phyloP scores from a whole-genome alignment of 2,329 filamentous ascomycete genomes.

The Rutstroemia sp. region DNA sequence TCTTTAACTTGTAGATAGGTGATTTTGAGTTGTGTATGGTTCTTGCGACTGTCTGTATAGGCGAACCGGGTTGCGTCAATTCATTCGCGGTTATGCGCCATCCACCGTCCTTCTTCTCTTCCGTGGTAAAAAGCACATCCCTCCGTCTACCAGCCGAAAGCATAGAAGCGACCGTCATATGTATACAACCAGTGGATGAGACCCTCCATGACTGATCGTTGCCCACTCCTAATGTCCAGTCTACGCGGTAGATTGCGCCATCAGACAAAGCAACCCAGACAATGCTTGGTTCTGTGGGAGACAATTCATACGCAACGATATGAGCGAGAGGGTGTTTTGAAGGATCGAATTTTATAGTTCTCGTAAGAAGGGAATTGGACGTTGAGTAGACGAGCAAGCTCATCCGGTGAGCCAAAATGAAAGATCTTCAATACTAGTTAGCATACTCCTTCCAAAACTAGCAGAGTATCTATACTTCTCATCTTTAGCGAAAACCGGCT shows the following conservation, averaged over 20 bases:
- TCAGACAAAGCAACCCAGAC: conserved; percentile 55
- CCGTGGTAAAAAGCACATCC: conserved; percentile 31
- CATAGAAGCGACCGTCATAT: conserved; percentile 31
- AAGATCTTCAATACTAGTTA: conserved; percentile 38
- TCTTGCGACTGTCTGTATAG: conserved; percentile 25
- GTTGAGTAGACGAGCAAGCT: conserved; percentile 77
- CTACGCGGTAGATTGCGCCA: conserved; percentile 48
- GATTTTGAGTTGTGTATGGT: conserved; percentile 35
- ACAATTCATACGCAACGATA: conserved; percentile 35
- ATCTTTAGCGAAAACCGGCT: conserved; percentile 53
- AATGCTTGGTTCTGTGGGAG: conserved; percentile 37
- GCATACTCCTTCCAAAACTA: conserved; percentile 13
- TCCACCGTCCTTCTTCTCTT: conserved; percentile 24
- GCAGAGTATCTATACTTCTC: conserved; percentile 45
- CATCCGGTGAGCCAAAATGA: conserved; percentile 68
- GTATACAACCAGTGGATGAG: conserved; percentile 28
- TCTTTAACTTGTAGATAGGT: conserved; percentile 41
- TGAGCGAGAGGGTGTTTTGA: conserved; percentile 16
- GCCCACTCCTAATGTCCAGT: conserved; percentile 47
- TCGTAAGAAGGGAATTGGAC: conserved; percentile 70
- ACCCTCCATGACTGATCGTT: conserved; percentile 35
- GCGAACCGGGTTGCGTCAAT: conserved; percentile 26
- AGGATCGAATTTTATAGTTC: conserved; percentile 50
- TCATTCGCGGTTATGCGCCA: conserved; percentile 31
- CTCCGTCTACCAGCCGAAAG: conserved; percentile 26